A percentile compares a stretch with the other conserved stretches of the same genome.
These are phyloP conservation scores for Oxytropis ochrocephala DNA, from an alignment of 306 rosid genomes.

Conservation along the genomic window DNA sequence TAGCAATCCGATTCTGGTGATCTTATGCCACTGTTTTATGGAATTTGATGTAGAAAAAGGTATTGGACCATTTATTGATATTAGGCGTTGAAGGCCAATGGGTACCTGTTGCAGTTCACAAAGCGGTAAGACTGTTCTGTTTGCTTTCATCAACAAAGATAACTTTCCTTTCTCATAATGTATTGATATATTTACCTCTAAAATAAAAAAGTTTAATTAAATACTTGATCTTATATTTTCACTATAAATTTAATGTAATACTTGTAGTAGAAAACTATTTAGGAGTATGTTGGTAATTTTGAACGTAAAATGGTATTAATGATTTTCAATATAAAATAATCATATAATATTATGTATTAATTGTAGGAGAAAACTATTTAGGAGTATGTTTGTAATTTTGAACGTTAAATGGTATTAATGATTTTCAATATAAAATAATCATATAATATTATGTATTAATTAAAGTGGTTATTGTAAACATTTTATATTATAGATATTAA, in stretches of 20 bases:
- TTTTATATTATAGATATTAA: too few species aligned
- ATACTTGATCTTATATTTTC: neutral
- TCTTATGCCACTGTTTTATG: slow-evolving; percentile 26
- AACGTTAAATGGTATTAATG: neutral
- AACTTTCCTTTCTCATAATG: neutral
- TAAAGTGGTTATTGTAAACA: too few species aligned
- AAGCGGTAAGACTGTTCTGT: slow-evolving; percentile 36
- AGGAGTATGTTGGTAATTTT: too few species aligned
- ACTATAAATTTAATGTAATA: neutral
- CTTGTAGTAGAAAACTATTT: too few species aligned
- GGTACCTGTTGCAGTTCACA: slow-evolving; percentile 84
- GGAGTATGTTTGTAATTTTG: neutral
- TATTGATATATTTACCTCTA: too few species aligned
- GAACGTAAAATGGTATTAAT: too few species aligned
- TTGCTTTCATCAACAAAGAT: neutral
- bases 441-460: neutral
- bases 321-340: too few species aligned
- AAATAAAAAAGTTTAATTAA: too few species aligned
- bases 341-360: too few species aligned
- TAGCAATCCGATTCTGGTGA: slow-evolving; percentile 16
- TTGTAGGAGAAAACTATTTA: neutral
- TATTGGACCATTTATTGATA: slow-evolving; percentile 74
- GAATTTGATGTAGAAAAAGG: slow-evolving; percentile 53
- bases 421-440: neutral
- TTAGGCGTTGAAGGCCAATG: slow-evolving; percentile 91